These are phyloP conservation scores for Astragalus membranaceus DNA, from an alignment of 306 rosid species.

Conservation along the genomic window DNA sequence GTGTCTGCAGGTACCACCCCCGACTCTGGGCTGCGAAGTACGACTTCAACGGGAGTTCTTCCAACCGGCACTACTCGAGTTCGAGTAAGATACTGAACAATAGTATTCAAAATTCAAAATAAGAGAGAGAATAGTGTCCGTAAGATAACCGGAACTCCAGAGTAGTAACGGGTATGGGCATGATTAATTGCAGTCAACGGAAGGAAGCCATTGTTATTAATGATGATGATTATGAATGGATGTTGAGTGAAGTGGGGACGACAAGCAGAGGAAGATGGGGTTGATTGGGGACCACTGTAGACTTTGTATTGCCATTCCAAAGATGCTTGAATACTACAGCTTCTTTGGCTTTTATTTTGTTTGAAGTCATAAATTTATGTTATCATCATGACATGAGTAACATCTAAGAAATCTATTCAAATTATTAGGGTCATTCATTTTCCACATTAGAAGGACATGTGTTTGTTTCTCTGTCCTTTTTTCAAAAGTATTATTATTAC, in stretches of 20 bases:
- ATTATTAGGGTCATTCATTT: not conserved
- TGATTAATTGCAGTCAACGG: constrained; percentile 8
- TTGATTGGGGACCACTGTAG: constrained; percentile 2
- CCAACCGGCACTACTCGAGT: no score
- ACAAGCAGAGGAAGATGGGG: not conserved
- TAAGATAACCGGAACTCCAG: no score
- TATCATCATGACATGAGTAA: constrained; percentile 6
- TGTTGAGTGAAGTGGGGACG: constrained; percentile 23
- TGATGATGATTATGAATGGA: not conserved
- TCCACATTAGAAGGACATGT: not conserved
- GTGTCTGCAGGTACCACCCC: no score
- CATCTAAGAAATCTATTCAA: constrained; percentile 9
- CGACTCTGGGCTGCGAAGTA: no score
- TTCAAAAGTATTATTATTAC: not conserved
- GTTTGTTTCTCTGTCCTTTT: not conserved
- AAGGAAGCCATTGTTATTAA: not conserved
- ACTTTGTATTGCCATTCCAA: not conserved
- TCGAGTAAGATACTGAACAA: no score
- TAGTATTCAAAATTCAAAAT: no score
- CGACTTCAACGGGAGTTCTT: no score
- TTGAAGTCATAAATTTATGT: not conserved
- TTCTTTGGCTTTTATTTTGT: not conserved
- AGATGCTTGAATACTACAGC: constrained; percentile 3
- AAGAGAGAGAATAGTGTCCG: no score
- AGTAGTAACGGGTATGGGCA: not conserved